Conservation (phyloP, 805 yeast genomes). For the Myxozyma nipponensis region DNA sequence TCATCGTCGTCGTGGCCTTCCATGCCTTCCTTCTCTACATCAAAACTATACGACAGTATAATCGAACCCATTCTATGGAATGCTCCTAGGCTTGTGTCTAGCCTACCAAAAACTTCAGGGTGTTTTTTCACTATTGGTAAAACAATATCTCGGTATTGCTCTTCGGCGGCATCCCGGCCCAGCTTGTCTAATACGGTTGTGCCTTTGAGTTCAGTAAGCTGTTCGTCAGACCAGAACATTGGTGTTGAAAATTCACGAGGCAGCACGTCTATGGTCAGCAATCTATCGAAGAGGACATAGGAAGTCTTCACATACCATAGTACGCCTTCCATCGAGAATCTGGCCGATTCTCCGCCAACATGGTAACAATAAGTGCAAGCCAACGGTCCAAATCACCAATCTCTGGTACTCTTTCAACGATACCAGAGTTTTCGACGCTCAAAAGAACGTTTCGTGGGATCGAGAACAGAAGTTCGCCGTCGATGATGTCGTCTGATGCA, state of each 20-base stretch:
- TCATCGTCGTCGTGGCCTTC: constrained; percentile 7
- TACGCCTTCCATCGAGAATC: constrained; percentile 66
- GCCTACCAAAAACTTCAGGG: constrained; percentile 25
- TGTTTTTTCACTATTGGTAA: constrained; percentile 42
- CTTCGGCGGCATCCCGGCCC: constrained; percentile 65
- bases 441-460: constrained; percentile 60
- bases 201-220: constrained; percentile 58
- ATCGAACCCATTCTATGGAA: constrained; percentile 73
- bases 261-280: constrained; percentile 45
- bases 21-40: constrained; percentile 47
- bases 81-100: constrained; percentile 47
- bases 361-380: constrained; percentile 69
- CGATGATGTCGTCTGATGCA: constrained; percentile 57
- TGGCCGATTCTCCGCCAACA: constrained; percentile 58
- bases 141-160: constrained; percentile 50
- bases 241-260: constrained; percentile 64
- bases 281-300: background rate
- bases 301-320: constrained; percentile 37
- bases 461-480: constrained; percentile 63
- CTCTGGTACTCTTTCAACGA: constrained; percentile 29
- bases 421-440: constrained; percentile 50
- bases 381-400: constrained; percentile 51
- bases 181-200: constrained; percentile 66
- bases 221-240: constrained; percentile 74
- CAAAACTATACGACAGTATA: constrained; percentile 89